Evolutionary conservation across 202 grass and related monocot species (phyloP).

Genomic region (Hordeum pubiflorum): DNA sequence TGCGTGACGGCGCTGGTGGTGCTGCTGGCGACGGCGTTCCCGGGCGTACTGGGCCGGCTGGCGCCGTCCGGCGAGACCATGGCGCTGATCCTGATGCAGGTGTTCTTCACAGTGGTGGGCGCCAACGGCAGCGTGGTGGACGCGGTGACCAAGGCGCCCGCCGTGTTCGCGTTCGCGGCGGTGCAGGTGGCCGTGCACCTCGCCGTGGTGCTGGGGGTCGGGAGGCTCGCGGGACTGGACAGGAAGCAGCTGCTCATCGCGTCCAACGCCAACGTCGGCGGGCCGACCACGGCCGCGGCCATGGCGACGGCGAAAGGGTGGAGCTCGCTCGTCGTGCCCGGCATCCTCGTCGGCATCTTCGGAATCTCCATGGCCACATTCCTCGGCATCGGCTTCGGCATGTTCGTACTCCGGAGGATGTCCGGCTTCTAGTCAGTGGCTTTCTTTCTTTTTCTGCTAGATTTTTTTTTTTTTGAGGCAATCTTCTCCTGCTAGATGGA

Average conservation of each 20-base stretch:
- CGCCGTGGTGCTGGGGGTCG: constrained; percentile 44
- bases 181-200: constrained; percentile 74
- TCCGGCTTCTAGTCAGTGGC: neutral
- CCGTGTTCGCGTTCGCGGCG: constrained; percentile 67
- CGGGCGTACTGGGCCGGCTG: constrained; percentile 37
- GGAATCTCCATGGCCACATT: constrained; percentile 80
- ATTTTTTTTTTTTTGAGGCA: no score
- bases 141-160: constrained; percentile 60
- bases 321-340: constrained; percentile 62
- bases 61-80: constrained; percentile 67
- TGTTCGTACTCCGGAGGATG: constrained; percentile 59
- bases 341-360: constrained; percentile 70
- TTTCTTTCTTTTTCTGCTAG: neutral
- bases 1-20: constrained; percentile 68
- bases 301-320: constrained; percentile 89
- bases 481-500: no score
- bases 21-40: constrained; percentile 66
- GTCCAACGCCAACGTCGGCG: constrained; percentile 74
- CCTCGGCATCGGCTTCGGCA: constrained; percentile 63
- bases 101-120: constrained; percentile 80
- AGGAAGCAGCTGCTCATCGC: constrained; percentile 66
- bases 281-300: constrained; percentile 68
- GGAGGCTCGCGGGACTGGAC: constrained; percentile 38
- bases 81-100: constrained; percentile 89
- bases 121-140: constrained; percentile 78